Base-by-base conservation (phyloP, 2,329 filamentous ascomycete species). In the Cryphonectria carpinicola region DNA sequence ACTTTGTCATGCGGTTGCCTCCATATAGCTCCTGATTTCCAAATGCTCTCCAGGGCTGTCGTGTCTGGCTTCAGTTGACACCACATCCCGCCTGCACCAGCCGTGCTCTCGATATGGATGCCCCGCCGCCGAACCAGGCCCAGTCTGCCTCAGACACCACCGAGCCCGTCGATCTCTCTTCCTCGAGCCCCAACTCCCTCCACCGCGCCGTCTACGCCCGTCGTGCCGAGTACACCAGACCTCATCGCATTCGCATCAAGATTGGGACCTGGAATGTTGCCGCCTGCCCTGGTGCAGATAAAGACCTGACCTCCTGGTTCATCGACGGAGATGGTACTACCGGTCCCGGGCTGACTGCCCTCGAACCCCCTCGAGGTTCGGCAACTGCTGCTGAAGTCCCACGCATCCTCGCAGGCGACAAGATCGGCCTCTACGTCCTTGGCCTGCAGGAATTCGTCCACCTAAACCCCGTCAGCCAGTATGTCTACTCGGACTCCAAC, bases 251-350 rank as follows among this genome's bases (percentile, higher is more conserved):
- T 75, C 91, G 90, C 74, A 88, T 99, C 80, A 98, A 98, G 81
- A 87, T 99, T 66, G 96, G 95, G 58, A 92, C 93, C 0, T 99
- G 96, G 96, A 99, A 99, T 81, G 93, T 97, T 22, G 96, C 94
- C 4, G 90, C 92, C 1, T 90, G 92, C 74, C 89, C 93, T 17
- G 94, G 93, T 35, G 94, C 94, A 0, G 94, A 97, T 80, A 93
- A 93, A 75, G 96, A 98, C 78, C 83, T 99, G 6, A 92, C 89
- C 10, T 89, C 88, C 43, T 99, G 96, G 96, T 98, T 99, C 79
- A 87, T 97, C 10, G 85, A 90, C 14, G 93, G 92, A 22, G 88
- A 92, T 76, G 93, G 92, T 7, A 81, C 95, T 7, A 81, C 95
- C 10, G 88, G 91, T 71, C 84, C 90, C 68, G 82, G 3, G 32